Base-by-base conservation (phyloP, 2,329 filamentous ascomycete species). In the Davidsoniella australis region DNA sequence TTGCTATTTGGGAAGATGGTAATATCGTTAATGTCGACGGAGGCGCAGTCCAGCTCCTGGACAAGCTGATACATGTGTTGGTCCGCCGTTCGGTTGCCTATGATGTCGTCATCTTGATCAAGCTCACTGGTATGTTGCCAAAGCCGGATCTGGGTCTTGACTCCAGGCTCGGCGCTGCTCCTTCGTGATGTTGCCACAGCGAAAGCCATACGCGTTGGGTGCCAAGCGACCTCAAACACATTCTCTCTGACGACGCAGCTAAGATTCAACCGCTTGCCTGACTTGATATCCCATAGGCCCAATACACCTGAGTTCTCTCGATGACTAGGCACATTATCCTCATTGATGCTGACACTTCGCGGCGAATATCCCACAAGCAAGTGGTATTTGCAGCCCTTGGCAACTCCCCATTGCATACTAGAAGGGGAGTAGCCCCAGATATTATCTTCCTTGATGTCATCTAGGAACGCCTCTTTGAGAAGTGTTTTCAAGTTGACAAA, bases 191-290 rank as follows among this genome's bases (percentile, higher is more conserved):
- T 79, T 2, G 75, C 76, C 3, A 68, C 74, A 4, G 75, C 62
- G 55, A 80, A 80, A 18, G 66, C 64, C 2, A 65, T 61, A 42
- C 71, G 63, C 0, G 58, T 66, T 0, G 77, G 76, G 56, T 81
- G 77, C 77, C 77, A 81, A 0, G 68, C 63, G 2, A 80, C 72
- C 56, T 81, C 77, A 41, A 81, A 81, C 1, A 80, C 73, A 50
- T 81, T 80, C 42, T 75, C 69, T 0, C 68, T 70, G 0, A 69
- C 69, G 1, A 68, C 70, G 2, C 71, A 69, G 17, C 66, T 61
- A 3, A 80, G 66, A 4, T 63, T 65, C 41, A 77, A 62, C 41
- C 66, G 63, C 8, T 63, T 58, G 8, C 65, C 64, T 2, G 62
- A 63, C 0, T 59, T 49, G 0, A 71, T 68, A 57, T 81, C 67